These are phyloP conservation scores for Auxenochlorella protothecoides DNA, from an alignment of 139 green algal species.

Conservation along the genomic window DNA sequence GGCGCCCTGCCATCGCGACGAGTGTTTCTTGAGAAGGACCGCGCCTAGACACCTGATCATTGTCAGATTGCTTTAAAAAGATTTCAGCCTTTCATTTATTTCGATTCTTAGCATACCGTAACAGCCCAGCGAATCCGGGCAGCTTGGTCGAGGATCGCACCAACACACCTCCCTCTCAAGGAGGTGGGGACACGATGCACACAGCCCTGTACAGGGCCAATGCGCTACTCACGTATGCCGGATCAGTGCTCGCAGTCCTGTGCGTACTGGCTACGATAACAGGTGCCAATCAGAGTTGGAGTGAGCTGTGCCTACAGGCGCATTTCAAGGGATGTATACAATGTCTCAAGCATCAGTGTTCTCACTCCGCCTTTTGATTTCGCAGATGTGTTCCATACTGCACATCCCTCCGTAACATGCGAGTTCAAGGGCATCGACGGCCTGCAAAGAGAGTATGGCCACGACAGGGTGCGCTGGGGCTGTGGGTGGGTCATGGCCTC, in stretches of 20 bases:
- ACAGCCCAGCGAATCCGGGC: too few species aligned
- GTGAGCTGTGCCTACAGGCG: too few species aligned
- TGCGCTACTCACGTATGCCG: slow-evolving; percentile 14
- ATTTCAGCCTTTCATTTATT: too few species aligned
- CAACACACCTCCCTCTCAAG: background rate
- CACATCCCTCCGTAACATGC: background rate
- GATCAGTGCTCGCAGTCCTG: slow-evolving; percentile 15
- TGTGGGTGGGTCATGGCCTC: too few species aligned
- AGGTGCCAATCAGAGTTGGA: slow-evolving; percentile 1
- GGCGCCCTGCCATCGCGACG: too few species aligned
- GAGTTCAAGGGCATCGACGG: slow-evolving; percentile 12
- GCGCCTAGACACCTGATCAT: too few species aligned
- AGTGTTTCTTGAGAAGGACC: too few species aligned
- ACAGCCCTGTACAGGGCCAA: slow-evolving; percentile 7
- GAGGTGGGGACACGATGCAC: slow-evolving; percentile 1
- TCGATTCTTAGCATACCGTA: too few species aligned
- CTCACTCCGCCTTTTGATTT: too few species aligned
- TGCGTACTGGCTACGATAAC: slow-evolving; percentile 8
- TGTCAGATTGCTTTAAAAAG: too few species aligned
- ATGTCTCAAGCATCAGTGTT: too few species aligned
- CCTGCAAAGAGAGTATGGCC: slow-evolving; percentile 20
- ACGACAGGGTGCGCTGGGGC: slow-evolving; percentile 14
- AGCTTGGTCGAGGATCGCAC: background rate
- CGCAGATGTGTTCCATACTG: slow-evolving; percentile 22
- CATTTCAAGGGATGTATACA: too few species aligned